Base-by-base conservation (phyloP, 768 basidiomycete species). In the Lyophyllum decastes region DNA sequence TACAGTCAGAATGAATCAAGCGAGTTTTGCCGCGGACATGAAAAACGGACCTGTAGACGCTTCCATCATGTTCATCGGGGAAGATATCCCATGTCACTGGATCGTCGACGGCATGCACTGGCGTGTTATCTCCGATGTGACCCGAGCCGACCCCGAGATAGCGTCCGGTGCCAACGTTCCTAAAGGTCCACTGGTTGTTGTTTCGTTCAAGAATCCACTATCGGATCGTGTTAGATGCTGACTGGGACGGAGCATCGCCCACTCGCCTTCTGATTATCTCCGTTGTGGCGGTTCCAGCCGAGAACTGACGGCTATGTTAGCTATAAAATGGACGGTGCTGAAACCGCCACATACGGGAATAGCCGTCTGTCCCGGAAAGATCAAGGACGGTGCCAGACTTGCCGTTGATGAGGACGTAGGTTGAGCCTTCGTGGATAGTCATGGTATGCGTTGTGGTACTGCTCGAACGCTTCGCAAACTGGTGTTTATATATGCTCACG, bases 341-440 rank as follows among this genome's bases (percentile, higher is more conserved):
- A 30, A 10, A n/a, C n/a, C 30, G 30, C 54, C 2, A 68, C 76
- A 11, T 63, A 78, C 77, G 69, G 49, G 76, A 71, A 1, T 49
- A 43, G 54, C 73, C 68, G 55, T 82, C 79, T 10, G 64, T 70
- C n/a, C 77, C 80, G 33, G 82, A 83, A 59, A 82, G 78, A 59
- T 83, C 82, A 17, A 81, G 55, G 21, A 67, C 75, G 14, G 76
- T 80, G 14, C 70, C 72, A 9, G 70, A 70, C 65, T 81, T 72
- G 64, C 52, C 63, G 54, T 69, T 69, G 30, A 61, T n/a, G 40
- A 69, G 35, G 17, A 59, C 43, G 60, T 67, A 69, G 9, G 40
- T 52, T 8, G 30, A 35, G 11, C 59, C 47, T 25, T 56, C 35
- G 55, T 65, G 24, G 43, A 66, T 22, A 38, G 60, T 40, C 64